Percentiles rank a stretch among this genome's conserved stretches.
phyloP scores from a whole-genome alignment of 2,329 filamentous ascomycete genomes.

The Ceratocystis alfenasii region DNA sequence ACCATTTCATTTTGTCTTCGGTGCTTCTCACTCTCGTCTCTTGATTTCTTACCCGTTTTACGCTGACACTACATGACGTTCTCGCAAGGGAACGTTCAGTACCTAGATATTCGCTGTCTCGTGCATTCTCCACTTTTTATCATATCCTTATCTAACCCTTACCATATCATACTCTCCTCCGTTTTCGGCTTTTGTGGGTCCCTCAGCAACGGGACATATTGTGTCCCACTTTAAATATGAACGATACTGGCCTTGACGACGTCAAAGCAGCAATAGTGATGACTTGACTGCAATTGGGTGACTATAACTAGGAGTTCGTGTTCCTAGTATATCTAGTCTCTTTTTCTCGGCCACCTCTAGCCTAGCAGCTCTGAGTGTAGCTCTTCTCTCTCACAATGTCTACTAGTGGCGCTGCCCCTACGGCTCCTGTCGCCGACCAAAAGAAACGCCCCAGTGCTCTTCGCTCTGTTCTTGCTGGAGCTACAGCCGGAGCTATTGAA shows the following conservation, averaged over 20 bases:
- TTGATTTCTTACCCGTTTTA: background rate
- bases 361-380: too few species aligned
- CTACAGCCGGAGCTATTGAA: conserved; percentile 86
- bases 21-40: too few species aligned
- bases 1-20: too few species aligned
- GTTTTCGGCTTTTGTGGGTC: conserved; percentile 15
- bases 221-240: conserved; percentile 3
- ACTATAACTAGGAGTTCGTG: too few species aligned
- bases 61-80: too few species aligned
- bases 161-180: background rate
- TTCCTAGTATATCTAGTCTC: too few species aligned
- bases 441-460: conserved; percentile 57
- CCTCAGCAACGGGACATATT: background rate
- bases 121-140: background rate
- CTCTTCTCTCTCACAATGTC: background rate
- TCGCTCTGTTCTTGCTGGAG: conserved; percentile 83
- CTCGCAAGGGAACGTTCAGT: too few species aligned
- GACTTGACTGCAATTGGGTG: too few species aligned
- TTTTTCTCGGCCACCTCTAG: too few species aligned
- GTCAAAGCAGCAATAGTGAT: too few species aligned
- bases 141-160: background rate
- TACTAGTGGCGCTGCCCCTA: background rate
- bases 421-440: background rate
- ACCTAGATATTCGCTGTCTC: too few species aligned
- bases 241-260: too few species aligned